Conservation (phyloP, 1,284 basidiomycete genomes). For the Pseudozyma sp. region DNA sequence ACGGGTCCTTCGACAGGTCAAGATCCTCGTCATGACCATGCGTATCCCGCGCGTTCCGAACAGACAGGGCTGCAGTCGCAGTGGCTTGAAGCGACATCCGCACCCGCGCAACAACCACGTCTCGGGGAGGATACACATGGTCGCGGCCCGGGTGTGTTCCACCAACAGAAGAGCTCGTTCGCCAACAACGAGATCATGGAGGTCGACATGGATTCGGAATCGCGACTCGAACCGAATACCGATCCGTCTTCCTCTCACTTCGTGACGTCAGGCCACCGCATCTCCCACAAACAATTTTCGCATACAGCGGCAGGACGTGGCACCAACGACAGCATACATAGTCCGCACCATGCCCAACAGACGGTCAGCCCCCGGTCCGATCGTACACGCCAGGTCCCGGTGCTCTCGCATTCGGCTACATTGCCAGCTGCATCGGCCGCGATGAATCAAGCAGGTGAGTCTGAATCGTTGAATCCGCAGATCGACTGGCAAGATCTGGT, state of each 20-base stretch:
- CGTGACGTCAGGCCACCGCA: not conserved
- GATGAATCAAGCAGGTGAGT: not conserved
- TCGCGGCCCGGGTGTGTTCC: not conserved
- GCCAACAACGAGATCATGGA: slow-evolving; percentile 6
- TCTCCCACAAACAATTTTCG: not conserved
- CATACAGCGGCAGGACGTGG: slow-evolving; percentile 16
- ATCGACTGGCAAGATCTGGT: slow-evolving; percentile 34
- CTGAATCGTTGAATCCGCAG: slow-evolving; percentile 28
- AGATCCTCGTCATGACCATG: not conserved
- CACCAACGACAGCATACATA: slow-evolving; percentile 41
- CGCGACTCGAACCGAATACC: not conserved
- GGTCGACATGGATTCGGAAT: slow-evolving; percentile 34
- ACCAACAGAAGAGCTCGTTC: not conserved
- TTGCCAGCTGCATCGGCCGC: not conserved
- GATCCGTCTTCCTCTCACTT: not conserved
- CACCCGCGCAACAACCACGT: not conserved
- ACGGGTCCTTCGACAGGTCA: not conserved
- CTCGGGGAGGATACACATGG: not conserved
- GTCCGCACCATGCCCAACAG: slow-evolving; percentile 9
- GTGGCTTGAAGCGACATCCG: not conserved
- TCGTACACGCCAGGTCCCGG: not conserved
- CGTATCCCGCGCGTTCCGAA: not conserved
- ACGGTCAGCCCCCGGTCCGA: not conserved
- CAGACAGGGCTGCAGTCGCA: not conserved
- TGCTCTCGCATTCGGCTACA: not conserved